Evolutionary conservation across 2,329 filamentous ascomycete species (phyloP).

Genomic region (Akanthomyces lecanii): DNA sequence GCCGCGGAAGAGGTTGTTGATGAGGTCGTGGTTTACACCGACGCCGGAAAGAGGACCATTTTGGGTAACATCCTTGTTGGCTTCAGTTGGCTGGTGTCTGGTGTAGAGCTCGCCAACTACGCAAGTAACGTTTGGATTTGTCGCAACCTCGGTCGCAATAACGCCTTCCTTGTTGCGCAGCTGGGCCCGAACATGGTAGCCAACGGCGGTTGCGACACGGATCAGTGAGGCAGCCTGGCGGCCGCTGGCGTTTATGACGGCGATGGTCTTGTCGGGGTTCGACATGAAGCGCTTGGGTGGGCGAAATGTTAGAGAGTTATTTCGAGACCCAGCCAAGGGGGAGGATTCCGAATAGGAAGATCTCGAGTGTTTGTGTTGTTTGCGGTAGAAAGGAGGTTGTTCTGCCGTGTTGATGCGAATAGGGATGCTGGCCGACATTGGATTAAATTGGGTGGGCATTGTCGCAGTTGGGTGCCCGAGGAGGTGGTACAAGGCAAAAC

Average conservation of each 20-base stretch:
- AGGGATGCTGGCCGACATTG: conserved; percentile 35
- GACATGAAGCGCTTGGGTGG: conserved; percentile 57
- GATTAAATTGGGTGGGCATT: conserved; percentile 39
- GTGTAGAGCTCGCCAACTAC: conserved; percentile 62
- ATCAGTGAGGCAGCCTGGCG: conserved; percentile 94
- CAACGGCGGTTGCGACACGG: conserved; percentile 86
- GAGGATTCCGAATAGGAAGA: conserved; percentile 60
- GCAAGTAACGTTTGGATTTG: conserved; percentile 70
- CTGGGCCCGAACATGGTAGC: conserved; percentile 90
- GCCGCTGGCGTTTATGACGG: conserved; percentile 92
- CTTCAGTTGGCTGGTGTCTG: conserved; percentile 46
- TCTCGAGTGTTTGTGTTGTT: conserved; percentile 56
- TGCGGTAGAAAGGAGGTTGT: conserved; percentile 33
- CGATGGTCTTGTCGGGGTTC: conserved; percentile 71
- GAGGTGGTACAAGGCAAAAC: conserved; percentile 9
- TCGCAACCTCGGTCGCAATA: conserved; percentile 79
- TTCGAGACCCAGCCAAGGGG: conserved; percentile 49
- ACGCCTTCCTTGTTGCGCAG: conserved; percentile 82
- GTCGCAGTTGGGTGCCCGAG: conserved; percentile 16
- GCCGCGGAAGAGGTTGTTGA: conserved; percentile 74
- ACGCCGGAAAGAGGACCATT: conserved; percentile 60
- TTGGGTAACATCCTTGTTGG: conserved; percentile 60
- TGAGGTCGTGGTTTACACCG: conserved; percentile 67
- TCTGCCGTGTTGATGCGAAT: conserved; percentile 34
- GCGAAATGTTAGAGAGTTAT: conserved; percentile 58